These are phyloP conservation scores for Venturia oleaginea DNA, from an alignment of 2,329 filamentous ascomycete species.

Conservation along the genomic window DNA sequence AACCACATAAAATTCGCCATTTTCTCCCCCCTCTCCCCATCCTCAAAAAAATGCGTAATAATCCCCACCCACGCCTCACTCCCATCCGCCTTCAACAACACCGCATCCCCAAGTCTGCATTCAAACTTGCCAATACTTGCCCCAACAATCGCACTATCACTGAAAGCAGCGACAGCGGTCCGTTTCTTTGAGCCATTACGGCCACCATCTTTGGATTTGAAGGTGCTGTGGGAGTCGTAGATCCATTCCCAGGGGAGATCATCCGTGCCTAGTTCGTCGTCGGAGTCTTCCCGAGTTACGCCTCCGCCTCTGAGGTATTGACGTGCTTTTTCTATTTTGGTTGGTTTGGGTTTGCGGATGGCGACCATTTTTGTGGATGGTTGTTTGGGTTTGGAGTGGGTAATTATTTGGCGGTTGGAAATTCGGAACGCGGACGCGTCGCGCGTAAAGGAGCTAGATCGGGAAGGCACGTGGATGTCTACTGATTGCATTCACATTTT, in stretches of 20 bases:
- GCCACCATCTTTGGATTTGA: conserved; percentile 1
- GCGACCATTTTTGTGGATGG: background rate
- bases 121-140: conserved; percentile 75
- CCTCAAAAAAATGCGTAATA: conserved; percentile 70
- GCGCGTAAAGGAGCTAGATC: background rate
- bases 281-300: conserved; percentile 67
- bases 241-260: conserved; percentile 45
- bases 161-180: conserved; percentile 23
- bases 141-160: conserved; percentile 55
- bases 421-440: background rate
- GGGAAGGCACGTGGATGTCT: background rate
- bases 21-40: conserved; percentile 63
- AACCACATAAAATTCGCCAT: conserved; percentile 94
- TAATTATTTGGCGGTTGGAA: background rate
- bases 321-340: conserved; percentile 38
- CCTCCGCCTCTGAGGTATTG: conserved; percentile 49
- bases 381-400: background rate
- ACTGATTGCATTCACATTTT: background rate
- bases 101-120: conserved; percentile 71
- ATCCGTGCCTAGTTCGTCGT: conserved; percentile 64
- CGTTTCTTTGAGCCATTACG: conserved; percentile 9
- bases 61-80: conserved; percentile 91
- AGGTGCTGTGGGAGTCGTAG: conserved; percentile 37
- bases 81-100: conserved; percentile 81
- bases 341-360: conserved; percentile 15